Percentiles rank a stretch among this genome's conserved stretches.
Evolutionary conservation across 257 asterid genomes (phyloP).

Genomic region (Scutellaria minor): DNA sequence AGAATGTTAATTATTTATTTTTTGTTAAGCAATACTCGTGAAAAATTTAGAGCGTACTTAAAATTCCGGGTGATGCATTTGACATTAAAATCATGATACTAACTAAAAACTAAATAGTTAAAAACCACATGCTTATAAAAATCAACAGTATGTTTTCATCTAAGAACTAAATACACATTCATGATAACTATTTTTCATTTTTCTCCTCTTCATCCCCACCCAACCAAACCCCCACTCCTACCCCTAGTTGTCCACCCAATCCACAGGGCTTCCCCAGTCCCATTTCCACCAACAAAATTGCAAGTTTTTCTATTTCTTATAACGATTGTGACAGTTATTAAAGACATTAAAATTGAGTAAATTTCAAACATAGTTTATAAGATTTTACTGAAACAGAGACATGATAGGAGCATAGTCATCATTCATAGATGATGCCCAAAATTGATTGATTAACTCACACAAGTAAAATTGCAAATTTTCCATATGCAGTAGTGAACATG

Average conservation of each 20-base stretch:
- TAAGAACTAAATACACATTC: too few species aligned
- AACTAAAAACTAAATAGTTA: too few species aligned
- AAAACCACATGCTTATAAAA: too few species aligned
- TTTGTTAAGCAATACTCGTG: too few species aligned
- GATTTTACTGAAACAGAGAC: neutral
- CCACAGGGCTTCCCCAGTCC: neutral
- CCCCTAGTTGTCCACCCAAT: neutral
- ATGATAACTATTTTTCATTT: neutral
- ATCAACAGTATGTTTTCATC: too few species aligned
- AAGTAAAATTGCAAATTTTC: constrained; percentile 24
- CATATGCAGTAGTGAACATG: neutral
- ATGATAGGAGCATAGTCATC: neutral
- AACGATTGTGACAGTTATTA: neutral
- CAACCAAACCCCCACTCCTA: neutral
- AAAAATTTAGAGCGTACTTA: too few species aligned
- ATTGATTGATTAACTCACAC: neutral
- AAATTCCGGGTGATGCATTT: too few species aligned
- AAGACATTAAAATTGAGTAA: constrained; percentile 1
- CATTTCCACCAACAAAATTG: constrained; percentile 5
- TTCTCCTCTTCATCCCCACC: constrained; percentile 10
- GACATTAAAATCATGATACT: too few species aligned
- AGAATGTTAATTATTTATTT: too few species aligned
- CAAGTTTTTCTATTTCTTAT: constrained; percentile 5
- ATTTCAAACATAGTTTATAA: constrained; percentile 12
- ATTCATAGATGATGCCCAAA: constrained; percentile 18